Evolutionary conservation across 495 filamentous ascomycete genomes (phyloP).

Genomic region (Neurospora sp.): DNA sequence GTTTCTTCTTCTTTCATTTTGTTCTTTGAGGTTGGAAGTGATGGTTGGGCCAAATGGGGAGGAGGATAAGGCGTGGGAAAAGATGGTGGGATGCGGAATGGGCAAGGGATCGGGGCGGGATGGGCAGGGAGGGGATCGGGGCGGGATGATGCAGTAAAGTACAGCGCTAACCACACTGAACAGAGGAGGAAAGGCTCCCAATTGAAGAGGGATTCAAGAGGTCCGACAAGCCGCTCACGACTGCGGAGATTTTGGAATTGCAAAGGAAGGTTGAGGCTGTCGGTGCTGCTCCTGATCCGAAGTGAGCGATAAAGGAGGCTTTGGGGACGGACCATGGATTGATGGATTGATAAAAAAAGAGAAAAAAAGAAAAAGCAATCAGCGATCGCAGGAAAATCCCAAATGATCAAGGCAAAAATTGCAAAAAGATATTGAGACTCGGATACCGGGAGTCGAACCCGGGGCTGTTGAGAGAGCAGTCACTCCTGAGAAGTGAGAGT

Average conservation of each 20-base stretch:
- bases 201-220: slow-evolving; percentile 19
- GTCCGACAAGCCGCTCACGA: slow-evolving; percentile 10
- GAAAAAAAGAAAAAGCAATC: not conserved
- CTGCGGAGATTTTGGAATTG: slow-evolving; percentile 11
- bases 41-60: not conserved
- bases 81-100: not conserved
- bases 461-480: not conserved
- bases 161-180: not conserved
- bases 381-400: not conserved
- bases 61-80: not conserved
- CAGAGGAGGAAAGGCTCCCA: slow-evolving; percentile 22
- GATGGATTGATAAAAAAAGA: not conserved
- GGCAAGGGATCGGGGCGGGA: not conserved
- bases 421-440: not conserved
- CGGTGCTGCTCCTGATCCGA: not conserved
- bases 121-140: too few species aligned
- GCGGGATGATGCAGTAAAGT: not conserved
- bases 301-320: not conserved
- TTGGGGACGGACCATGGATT: not conserved
- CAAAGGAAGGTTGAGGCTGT: slow-evolving; percentile 13
- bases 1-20: not conserved
- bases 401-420: not conserved
- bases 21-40: not conserved
- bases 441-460: not conserved
- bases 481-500: too few species aligned